Evolutionary conservation across 106 monocot genomes (phyloP).

Genomic region (Apostasia shenzhenica): DNA sequence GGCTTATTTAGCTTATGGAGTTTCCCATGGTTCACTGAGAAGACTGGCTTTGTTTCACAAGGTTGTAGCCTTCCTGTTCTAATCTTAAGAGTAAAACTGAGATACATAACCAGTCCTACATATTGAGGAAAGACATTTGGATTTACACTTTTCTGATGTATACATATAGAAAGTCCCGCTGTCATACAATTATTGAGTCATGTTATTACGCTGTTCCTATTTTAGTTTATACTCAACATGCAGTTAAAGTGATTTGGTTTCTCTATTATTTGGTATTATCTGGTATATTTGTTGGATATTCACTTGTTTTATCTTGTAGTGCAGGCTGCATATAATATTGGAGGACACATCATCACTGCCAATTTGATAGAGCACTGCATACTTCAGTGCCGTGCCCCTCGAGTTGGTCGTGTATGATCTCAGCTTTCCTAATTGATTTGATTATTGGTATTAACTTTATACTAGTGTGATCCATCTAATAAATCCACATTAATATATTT

Average conservation of each 20-base stretch:
- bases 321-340: conserved; percentile 87
- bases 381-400: conserved; percentile 43
- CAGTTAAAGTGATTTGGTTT: not conserved
- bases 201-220: not conserved
- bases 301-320: conserved; percentile 9
- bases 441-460: not conserved
- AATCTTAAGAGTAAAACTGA: too few relatives aligned
- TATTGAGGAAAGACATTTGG: too few relatives aligned
- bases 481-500: too few relatives aligned
- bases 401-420: conserved; percentile 62
- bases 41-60: conserved; percentile 74
- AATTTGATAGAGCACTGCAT: conserved; percentile 54
- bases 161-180: too few relatives aligned
- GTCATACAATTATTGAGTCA: too few relatives aligned
- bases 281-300: not conserved
- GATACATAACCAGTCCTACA: too few relatives aligned
- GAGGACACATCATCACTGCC: conserved; percentile 61
- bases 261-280: not conserved
- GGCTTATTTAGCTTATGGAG: conserved; percentile 65
- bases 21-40: conserved; percentile 48
- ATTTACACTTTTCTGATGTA: too few relatives aligned
- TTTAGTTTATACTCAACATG: not conserved
- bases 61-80: conserved; percentile 23
- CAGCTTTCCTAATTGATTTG: conserved; percentile 2
- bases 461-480: too few relatives aligned